phyloP scores from a whole-genome alignment of 495 filamentous ascomycete genomes.

The Entonaema liquescens region DNA sequence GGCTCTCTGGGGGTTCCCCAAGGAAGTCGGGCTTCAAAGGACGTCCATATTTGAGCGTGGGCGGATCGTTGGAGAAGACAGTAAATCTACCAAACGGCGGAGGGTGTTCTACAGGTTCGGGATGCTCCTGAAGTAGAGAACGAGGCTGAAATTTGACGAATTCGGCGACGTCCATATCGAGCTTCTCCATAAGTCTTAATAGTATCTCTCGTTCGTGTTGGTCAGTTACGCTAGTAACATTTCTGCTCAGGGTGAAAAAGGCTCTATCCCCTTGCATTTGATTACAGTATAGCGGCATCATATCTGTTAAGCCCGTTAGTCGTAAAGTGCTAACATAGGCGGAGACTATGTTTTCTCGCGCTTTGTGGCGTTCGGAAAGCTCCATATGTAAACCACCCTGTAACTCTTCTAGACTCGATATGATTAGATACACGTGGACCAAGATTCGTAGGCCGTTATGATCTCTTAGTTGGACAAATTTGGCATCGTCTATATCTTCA shows the following conservation, averaged over 20 bases:
- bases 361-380: conserved; percentile 41
- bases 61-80: conserved; percentile 56
- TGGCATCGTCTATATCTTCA: conserved; percentile 48
- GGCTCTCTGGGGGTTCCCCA: conserved; percentile 64
- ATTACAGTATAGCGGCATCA: conserved; percentile 87
- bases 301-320: conserved; percentile 70
- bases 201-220: conserved; percentile 59
- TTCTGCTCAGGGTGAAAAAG: conserved; percentile 63
- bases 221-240: conserved; percentile 63
- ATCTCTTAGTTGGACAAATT: conserved; percentile 61
- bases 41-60: conserved; percentile 57
- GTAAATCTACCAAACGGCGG: conserved; percentile 55
- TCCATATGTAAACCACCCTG: conserved; percentile 53
- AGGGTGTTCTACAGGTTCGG: conserved; percentile 27
- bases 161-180: conserved; percentile 58
- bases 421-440: conserved; percentile 64
- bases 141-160: conserved; percentile 63
- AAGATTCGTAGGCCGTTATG: conserved; percentile 67
- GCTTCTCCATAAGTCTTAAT: conserved; percentile 68
- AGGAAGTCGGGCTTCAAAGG: conserved; percentile 70
- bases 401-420: conserved; percentile 61
- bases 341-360: conserved; percentile 72
- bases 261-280: conserved; percentile 64
- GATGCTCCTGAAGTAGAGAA: conserved; percentile 59
- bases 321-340: conserved; percentile 83